Evolutionary conservation across 768 basidiomycete species (phyloP), one percentile per base, ranked within the genome.

Genomic region (Serendipita sp.): DNA sequence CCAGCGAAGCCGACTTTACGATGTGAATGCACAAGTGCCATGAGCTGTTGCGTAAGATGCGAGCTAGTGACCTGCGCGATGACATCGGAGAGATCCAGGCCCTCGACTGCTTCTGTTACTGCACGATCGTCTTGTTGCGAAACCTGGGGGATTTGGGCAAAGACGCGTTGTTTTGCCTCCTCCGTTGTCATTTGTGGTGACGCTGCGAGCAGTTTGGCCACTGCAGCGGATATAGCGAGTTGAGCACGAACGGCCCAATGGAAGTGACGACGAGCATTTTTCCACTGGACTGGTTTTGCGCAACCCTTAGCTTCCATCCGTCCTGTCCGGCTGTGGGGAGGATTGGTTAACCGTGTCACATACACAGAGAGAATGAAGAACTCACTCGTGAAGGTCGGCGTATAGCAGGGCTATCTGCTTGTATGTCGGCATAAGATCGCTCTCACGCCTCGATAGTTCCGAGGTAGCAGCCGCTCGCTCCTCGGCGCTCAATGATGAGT

Each of bases 241-340:
- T 86, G 85, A n/a, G 86, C 86, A 48, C 94, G 87, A 35, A 91
- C 80, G 47, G 89, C 84, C 93, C 92, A 96, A 77, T 95, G 95
- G 81, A 97, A 94, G 71, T 85, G 81, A 67, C 92, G 83, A 66
- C 91, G 85, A 64, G 93, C 84, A 63, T 89, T 81, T 74, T 89
- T 91, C 94, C 94, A 97, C 52, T 85, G 81, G 34, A 84, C 79
- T 18, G 90, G 80, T 67, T 86, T 87, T 5, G 94, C 94, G 68
- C 94, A 94, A 16, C 91, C 92, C 76, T 97, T 97, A 32, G 94
- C 94, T 75, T 96, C 91, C 93, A 96, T 95, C 54, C 94, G 91
- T 56, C 93, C 93, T 51, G 84, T 81, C 56, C 94, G 91, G 75
- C 93, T 95, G 71, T 65, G 66, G 64, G 47, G n/a, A 67, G 45